Evolutionary conservation across 495 filamentous ascomycete genomes (phyloP), one percentile per base, ranked within the genome.

Genomic region (Hypomontagnella monticulosa): DNA sequence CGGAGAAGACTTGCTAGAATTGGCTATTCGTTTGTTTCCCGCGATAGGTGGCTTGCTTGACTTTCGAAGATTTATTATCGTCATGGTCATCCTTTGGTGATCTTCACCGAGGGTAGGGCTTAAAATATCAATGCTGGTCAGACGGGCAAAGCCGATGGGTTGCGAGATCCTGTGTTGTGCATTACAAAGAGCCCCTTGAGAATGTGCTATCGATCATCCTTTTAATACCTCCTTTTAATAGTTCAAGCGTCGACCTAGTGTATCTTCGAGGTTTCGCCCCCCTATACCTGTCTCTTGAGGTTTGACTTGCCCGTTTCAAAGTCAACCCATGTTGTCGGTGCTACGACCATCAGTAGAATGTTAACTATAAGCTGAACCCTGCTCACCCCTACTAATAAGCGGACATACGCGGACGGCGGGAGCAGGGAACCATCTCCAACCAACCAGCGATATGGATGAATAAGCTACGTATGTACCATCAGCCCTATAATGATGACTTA

Each of bases 111-210:
- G 59, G 54, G 16, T 36, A 55, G 10, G 19, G 36, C 59, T 60
- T 59, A 68, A 63, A 67, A 67, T 67, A 67, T 57, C 30, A 53
- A 57, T 53, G 46, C 16, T 56, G 6, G 57, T 68, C 65, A 63
- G 65, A 68, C 65, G 65, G 65, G 38, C 50, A 63, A 55, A 60
- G 54, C 65, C 65, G 20, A 61, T 32, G 40, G 34, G 38, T 54
- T 50, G 59, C 42, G 44, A 50, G 49, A 66, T 33, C 52, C 49
- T 33, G 41, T 57, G 51, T 34, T 52, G 23, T 55, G 57, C 64
- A 61, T 57, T 48, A 61, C 23, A 27, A 27, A 27, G 12, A 38
- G 36, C 27, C 20, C 20, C 30, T 51, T 51, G 19, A 49, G 10
- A 16, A 11, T 7, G 15, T 15, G 27, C 14, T 40, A 14, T 18